Percentiles rank a stretch among this genome's conserved stretches.
These are phyloP conservation scores for Xylariaceae sp. DNA, from an alignment of 2,329 filamentous ascomycete species.

Conservation along the genomic window DNA sequence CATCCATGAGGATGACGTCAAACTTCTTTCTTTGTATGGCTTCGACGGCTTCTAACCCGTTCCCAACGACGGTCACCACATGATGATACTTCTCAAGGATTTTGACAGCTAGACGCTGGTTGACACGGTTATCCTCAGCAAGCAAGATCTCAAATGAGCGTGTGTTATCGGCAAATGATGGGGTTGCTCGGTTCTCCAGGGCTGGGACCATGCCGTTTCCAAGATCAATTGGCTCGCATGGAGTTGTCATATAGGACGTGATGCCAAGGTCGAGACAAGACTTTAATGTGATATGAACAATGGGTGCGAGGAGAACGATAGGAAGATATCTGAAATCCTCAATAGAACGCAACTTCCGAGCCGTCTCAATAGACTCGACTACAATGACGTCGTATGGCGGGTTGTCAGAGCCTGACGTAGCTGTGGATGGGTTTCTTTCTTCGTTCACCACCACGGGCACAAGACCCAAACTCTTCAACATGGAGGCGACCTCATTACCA, in stretches of 20 bases:
- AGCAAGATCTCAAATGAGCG: conserved; percentile 95
- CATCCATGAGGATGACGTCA: conserved; percentile 98
- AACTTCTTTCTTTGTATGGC: conserved; percentile 92
- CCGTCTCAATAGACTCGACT: conserved; percentile 91
- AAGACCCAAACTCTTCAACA: conserved; percentile 80
- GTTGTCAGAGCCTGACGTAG: conserved; percentile 59
- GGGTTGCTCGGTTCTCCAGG: conserved; percentile 89
- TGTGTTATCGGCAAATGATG: conserved; percentile 89
- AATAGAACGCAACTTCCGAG: conserved; percentile 81
- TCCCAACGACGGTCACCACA: conserved; percentile 89
- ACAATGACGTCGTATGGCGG: conserved; percentile 93
- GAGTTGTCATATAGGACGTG: conserved; percentile 98
- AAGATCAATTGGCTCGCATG: conserved; percentile 90
- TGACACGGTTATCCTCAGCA: conserved; percentile 96
- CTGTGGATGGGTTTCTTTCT: conserved; percentile 69
- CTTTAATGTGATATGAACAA: conserved; percentile 91
- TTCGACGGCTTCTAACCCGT: conserved; percentile 91
- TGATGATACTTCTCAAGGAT: conserved; percentile 98
- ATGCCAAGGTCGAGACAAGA: conserved; percentile 94
- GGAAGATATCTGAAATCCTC: conserved; percentile 98
- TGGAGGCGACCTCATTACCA: conserved; percentile 76
- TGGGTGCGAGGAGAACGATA: conserved; percentile 87
- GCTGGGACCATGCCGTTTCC: conserved; percentile 97
- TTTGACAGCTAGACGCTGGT: conserved; percentile 94
- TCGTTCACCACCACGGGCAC: conserved; percentile 84